phyloP scores from a whole-genome alignment of 106 monocot genomes.

The Cymbidium sinense region DNA sequence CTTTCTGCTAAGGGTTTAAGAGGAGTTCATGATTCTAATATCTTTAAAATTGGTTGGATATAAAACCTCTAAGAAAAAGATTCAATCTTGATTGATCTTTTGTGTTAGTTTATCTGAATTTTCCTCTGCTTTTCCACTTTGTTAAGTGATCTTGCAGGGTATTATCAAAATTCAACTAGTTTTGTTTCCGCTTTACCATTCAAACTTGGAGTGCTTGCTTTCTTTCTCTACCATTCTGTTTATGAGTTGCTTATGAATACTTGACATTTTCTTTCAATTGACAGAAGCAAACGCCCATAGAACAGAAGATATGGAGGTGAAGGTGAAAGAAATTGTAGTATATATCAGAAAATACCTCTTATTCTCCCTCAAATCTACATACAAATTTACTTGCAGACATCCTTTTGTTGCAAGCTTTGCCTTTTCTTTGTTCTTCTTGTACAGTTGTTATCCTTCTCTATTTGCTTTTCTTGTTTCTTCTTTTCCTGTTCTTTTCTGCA shows the following conservation, averaged over 20 bases:
- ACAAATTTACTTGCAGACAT: conserved; percentile 38
- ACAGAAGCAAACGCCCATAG: neutral
- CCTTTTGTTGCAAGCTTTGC: conserved; percentile 40
- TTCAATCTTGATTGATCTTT: neutral
- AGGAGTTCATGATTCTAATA: neutral
- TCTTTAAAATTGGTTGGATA: neutral
- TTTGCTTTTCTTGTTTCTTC: conserved; percentile 67
- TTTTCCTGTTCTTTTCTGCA: conserved; percentile 77
- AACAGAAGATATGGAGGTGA: conserved; percentile 22
- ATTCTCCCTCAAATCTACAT: conserved; percentile 28
- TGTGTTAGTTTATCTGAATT: neutral
- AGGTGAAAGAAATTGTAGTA: conserved; percentile 21
- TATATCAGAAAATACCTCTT: conserved; percentile 33
- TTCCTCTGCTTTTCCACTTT: no score
- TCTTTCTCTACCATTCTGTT: no score
- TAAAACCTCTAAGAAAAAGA: no score
- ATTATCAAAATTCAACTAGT: no score
- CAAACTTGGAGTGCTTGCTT: no score
- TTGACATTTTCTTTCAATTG: neutral
- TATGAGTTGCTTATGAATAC: no score
- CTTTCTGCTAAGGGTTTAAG: neutral
- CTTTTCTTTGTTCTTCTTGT: conserved; percentile 46
- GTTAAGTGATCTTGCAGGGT: no score
- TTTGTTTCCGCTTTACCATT: no score
- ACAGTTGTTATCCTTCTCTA: conserved; percentile 49